Conservation (phyloP, 192 early-diverging fungal species). For the Obelidium mucronatum region DNA sequence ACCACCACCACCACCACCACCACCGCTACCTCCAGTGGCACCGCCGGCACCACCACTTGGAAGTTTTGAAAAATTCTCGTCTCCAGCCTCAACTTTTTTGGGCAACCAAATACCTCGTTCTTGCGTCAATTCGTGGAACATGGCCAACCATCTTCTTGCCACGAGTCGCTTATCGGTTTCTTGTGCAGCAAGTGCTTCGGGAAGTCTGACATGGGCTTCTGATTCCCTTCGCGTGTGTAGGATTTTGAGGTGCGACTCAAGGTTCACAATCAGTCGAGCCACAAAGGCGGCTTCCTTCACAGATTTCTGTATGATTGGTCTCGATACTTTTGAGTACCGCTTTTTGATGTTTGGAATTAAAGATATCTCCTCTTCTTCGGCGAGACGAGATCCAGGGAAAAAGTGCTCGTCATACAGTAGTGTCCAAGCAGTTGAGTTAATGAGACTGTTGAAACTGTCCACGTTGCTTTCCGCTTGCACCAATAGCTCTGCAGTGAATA, state of each 20-base stretch:
- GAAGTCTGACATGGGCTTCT: slow-evolving; percentile 20
- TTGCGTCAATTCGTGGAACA: slow-evolving; percentile 43
- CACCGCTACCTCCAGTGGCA: not conserved
- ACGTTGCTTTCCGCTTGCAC: slow-evolving; percentile 32
- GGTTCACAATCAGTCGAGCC: not conserved
- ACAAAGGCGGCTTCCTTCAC: slow-evolving; percentile 32
- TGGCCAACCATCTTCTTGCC: slow-evolving; percentile 28
- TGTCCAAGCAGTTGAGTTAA: slow-evolving; percentile 44
- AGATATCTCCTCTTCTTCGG: slow-evolving; percentile 46
- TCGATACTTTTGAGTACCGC: slow-evolving; percentile 35
- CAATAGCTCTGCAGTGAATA: slow-evolving; percentile 18
- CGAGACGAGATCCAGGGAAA: slow-evolving; percentile 40
- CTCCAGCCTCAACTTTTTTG: slow-evolving; percentile 14
- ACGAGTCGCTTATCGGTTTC: slow-evolving; percentile 42
- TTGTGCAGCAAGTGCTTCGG: slow-evolving; percentile 17
- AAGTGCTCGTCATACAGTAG: slow-evolving; percentile 42
- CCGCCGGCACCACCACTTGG: not conserved
- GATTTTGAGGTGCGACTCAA: slow-evolving; percentile 25
- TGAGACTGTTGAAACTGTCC: slow-evolving; percentile 41
- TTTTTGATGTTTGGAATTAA: slow-evolving; percentile 35
- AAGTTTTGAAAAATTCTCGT: too few relatives aligned
- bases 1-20: slow-evolving; percentile 3
- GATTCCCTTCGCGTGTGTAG: slow-evolving; percentile 12
- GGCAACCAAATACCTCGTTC: slow-evolving; percentile 54
- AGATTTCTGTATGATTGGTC: slow-evolving; percentile 9